Evolutionary conservation across 83 land plant genomes (phyloP), one percentile per base, ranked within the genome.

Genomic region (Diphasiastrum complanatum): DNA sequence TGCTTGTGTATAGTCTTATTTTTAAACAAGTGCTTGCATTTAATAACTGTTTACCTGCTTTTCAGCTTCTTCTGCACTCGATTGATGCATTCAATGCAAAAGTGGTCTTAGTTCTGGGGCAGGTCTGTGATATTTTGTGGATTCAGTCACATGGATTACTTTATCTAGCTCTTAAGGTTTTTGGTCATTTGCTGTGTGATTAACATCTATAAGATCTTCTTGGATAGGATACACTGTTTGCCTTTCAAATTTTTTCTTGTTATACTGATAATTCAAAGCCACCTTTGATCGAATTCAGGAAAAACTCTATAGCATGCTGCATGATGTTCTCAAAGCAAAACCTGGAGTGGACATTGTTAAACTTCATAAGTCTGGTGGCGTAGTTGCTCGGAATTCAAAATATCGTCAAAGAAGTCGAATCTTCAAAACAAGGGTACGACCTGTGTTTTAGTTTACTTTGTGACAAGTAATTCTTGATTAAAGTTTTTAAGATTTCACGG

Each of bases 101-200:
- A 74, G 86, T 93, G 29, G 78, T 93, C 36, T 67, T 93, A 62
- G 99, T 93, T 46, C 59, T 85, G 63, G 99, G 96, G 32, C 96
- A 93, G 92, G 99, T 89, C 79, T 33, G 22, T 45, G 38, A 5
- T 14, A 24, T 1, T 63, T 14, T 0, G 14, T 11, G 12, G 24
- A 55, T 41, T 14, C 1, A 14, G 0, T 41, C 12, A 18, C 45
- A 14, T 41, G 45, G 12, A 14, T 18, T 41, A 41, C 18, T 14
- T 41, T 14, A 41, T n/a, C n/a, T n/a, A n/a, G n/a, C n/a, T n/a
- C n/a, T n/a, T n/a, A n/a, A n/a, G n/a, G n/a, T n/a, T n/a, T n/a
- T n/a, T n/a, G n/a, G n/a, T n/a, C n/a, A n/a, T n/a, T n/a, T n/a
- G n/a, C n/a, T n/a, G n/a, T n/a, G n/a, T n/a, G n/a, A n/a, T n/a